Evolutionary conservation across 257 asterid species (phyloP), one percentile per base, ranked within the genome.

Genomic region (Ocimum tenuiflorum): DNA sequence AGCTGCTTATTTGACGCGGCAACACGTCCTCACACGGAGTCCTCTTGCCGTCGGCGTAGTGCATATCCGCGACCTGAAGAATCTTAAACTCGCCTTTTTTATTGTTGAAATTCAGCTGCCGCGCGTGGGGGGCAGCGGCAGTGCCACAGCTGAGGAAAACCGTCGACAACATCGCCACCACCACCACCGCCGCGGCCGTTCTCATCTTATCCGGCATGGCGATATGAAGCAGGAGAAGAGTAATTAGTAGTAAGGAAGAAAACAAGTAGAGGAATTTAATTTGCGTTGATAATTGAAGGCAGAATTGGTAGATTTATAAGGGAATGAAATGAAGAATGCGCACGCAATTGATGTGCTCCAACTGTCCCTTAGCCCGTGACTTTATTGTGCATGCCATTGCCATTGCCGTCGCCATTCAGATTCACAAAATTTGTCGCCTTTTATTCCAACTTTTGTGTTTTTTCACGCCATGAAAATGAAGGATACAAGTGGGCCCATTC

Each of bases 61-160:
- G 98, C 96, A 91, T 91, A 60, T 91, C 98, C 19, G 98, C 96
- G 56, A 91, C 96, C 73, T 91, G 98, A 23, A 91, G 78, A 68
- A 91, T 87, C 82, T 82, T 83, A 60, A 91, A 89, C 56, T 87
- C 91, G 4, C 96, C 96, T 49, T 68, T 83, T 50, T 61, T 70
- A 0, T 68, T 63, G 72, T 81, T 80, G 73, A 91, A 91, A 45
- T 84, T 81, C 75, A 91, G 81, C 81, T 66, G 81, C 31, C 65
- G 70, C n/a, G n/a, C n/a, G 39, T 58, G 77, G 1, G 11, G 38
- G 3, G 66, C 56, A 23, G 60, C 73, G 54, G 39, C 75, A 75
- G 57, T 9, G 65, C 77, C 10, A 60, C 77, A 61, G 71, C 78
- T 60, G 8, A 77, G 70, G 2, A 76, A 68, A 42, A 72, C 65